A percentile compares a stretch with the other conserved stretches of the same genome.
phyloP scores from a whole-genome alignment of 371 early-diverging fungal species.

The Mucor velutinosus region DNA sequence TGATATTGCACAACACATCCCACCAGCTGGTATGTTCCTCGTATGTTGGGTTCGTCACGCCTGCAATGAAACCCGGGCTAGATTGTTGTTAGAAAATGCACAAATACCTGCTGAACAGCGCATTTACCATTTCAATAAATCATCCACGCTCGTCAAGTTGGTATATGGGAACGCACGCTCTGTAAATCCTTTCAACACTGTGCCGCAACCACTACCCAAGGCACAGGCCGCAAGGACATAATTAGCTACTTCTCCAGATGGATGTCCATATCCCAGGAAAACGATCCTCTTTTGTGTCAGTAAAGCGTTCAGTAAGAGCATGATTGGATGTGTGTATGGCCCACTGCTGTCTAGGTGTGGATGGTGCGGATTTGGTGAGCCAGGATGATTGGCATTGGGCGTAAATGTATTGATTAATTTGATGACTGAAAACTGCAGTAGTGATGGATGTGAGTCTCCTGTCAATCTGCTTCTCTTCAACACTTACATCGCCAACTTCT shows the following conservation, averaged over 20 bases:
- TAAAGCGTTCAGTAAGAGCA: slow-evolving; percentile 85
- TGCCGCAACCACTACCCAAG: slow-evolving; percentile 87
- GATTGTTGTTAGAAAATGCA: not conserved
- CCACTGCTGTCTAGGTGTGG: slow-evolving; percentile 88
- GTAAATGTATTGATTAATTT: slow-evolving; percentile 76
- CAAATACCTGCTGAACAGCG: not conserved
- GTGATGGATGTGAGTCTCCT: slow-evolving; percentile 9
- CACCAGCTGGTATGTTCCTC: slow-evolving; percentile 93
- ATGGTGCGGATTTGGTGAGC: slow-evolving; percentile 73
- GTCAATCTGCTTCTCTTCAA: not conserved
- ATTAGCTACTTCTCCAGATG: slow-evolving; percentile 91
- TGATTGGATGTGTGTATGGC: slow-evolving; percentile 81
- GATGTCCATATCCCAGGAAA: slow-evolving; percentile 89
- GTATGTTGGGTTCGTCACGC: slow-evolving; percentile 94
- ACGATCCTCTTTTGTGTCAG: slow-evolving; percentile 92
- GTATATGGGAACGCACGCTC: slow-evolving; percentile 93
- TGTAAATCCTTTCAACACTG: slow-evolving; percentile 82
- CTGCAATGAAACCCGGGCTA: slow-evolving; percentile 93
- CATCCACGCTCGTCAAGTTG: slow-evolving; percentile 83
- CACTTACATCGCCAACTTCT: slow-evolving; percentile 90
- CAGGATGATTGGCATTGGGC: slow-evolving; percentile 45
- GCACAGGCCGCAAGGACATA: slow-evolving; percentile 92
- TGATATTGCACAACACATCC: slow-evolving; percentile 93
- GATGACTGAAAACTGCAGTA: slow-evolving; percentile 74
- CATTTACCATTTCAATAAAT: slow-evolving; percentile 73